These are phyloP conservation scores for Paramecium tetraurelia DNA, from an alignment of 73 alveolate genomes.

Conservation along the genomic window DNA sequence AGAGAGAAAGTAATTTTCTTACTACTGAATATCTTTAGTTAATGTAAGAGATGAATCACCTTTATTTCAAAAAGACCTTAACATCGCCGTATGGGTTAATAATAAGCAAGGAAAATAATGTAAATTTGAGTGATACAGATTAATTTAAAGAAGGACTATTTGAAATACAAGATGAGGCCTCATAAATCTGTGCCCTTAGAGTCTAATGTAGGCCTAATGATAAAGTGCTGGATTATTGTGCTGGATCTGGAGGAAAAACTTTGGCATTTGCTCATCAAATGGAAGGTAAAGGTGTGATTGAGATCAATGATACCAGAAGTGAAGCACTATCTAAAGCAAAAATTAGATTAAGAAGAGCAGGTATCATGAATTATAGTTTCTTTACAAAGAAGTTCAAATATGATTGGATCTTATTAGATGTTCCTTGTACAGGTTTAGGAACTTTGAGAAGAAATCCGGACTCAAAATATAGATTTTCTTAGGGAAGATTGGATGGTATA, in stretches of 20 bases:
- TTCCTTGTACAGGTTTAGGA: conserved; percentile 85
- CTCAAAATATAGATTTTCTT: conserved; percentile 75
- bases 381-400: conserved; percentile 68
- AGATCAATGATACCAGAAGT: conserved; percentile 64
- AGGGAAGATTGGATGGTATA: conserved; percentile 56
- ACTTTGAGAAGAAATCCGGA: conserved; percentile 86
- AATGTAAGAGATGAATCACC: conserved; percentile 50
- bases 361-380: conserved; percentile 64
- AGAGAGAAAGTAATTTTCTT: conserved; percentile 63
- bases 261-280: conserved; percentile 67
- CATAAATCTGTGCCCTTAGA: conserved; percentile 75
- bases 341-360: conserved; percentile 76
- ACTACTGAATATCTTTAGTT: conserved; percentile 24
- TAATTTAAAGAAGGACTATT: conserved; percentile 75
- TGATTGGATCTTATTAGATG: conserved; percentile 86
- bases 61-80: conserved; percentile 61
- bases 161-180: conserved; percentile 83
- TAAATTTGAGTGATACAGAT: conserved; percentile 65
- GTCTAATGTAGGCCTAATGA: conserved; percentile 80
- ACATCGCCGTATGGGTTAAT: conserved; percentile 74
- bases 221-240: conserved; percentile 79
- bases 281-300: conserved; percentile 56
- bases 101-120: conserved; percentile 63
- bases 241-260: conserved; percentile 76
- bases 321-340: conserved; percentile 71